A percentile compares a stretch with the other conserved stretches of the same genome.
Evolutionary conservation across 352 stramenopile species (phyloP).

Genomic region (Globisporangium viniferum): DNA sequence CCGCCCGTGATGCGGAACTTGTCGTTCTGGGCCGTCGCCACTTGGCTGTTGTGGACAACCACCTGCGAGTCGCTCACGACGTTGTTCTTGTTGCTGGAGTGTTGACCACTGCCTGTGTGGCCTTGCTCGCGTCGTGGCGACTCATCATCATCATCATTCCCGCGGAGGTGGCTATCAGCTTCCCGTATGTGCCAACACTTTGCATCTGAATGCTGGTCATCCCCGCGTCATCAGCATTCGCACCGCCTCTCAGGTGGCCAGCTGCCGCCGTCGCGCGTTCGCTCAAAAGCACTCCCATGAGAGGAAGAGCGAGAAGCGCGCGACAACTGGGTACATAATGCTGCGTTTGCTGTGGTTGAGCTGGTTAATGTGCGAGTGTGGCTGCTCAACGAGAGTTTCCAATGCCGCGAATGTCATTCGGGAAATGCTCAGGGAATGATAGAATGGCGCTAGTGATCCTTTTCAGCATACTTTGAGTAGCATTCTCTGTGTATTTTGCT

Average conservation of each 20-base stretch:
- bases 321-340: not conserved
- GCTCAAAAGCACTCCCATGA: not conserved
- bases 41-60: constrained; percentile 2
- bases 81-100: not conserved
- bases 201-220: constrained; percentile 9
- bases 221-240: not conserved
- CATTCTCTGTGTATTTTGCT: not conserved
- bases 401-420: not conserved
- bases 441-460: not conserved
- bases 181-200: not conserved
- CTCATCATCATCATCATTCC: not conserved
- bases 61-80: not conserved
- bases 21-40: not conserved
- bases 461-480: not conserved
- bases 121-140: not conserved
- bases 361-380: not conserved
- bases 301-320: not conserved
- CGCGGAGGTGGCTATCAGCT: not conserved
- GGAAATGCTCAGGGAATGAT: not conserved
- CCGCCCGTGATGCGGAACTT: not conserved
- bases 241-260: not conserved
- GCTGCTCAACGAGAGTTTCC: not conserved
- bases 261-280: not conserved
- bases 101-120: not conserved
- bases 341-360: not conserved